A percentile compares a stretch with the other conserved stretches of the same genome.
Conservation (phyloP, 257 asterid species). For the Penstemon newberryi region DNA sequence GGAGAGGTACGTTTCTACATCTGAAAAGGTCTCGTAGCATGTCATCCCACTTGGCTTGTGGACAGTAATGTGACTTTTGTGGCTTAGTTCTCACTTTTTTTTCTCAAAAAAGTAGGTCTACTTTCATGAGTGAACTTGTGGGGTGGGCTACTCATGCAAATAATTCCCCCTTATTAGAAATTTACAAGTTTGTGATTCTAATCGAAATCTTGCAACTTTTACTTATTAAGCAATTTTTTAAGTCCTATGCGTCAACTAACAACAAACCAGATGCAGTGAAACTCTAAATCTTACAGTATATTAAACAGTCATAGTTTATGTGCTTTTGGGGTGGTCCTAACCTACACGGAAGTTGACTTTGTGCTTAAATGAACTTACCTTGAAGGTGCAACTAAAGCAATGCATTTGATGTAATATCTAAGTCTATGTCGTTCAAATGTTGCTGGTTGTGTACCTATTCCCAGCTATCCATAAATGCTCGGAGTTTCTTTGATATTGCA, state of each 20-base stretch:
- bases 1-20: slow-evolving; percentile 68
- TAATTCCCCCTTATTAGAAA: neutral
- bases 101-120: neutral
- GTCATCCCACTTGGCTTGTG: slow-evolving; percentile 14
- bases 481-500: neutral
- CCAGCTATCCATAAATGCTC: neutral
- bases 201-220: neutral
- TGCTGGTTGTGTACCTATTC: neutral
- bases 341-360: neutral
- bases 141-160: neutral
- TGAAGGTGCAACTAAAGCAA: neutral
- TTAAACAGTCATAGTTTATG: neutral
- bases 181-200: neutral
- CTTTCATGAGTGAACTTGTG: neutral
- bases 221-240: neutral
- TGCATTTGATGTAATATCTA: too few relatives aligned
- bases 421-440: neutral
- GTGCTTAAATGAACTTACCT: neutral
- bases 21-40: slow-evolving; percentile 6
- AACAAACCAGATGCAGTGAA: neutral
- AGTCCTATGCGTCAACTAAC: too few relatives aligned
- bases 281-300: neutral
- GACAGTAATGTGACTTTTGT: neutral
- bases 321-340: neutral
- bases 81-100: neutral